These are phyloP conservation scores for Capsicum baccatum DNA, from an alignment of 257 asterid genomes.

Conservation along the genomic window DNA sequence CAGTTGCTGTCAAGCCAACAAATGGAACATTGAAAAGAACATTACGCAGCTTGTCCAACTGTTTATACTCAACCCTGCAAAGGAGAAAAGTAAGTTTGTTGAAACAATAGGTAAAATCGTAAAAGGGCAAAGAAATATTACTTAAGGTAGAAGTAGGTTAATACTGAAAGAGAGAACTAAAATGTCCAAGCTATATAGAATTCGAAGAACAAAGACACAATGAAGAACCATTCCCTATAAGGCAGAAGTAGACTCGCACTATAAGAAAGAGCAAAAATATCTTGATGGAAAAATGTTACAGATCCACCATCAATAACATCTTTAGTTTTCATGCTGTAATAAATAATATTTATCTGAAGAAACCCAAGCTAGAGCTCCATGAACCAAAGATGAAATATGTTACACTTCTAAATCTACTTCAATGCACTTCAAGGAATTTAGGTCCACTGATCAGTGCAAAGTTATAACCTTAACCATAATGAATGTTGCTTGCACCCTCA, in stretches of 20 bases:
- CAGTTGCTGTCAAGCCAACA: slow-evolving; percentile 94
- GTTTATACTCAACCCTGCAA: slow-evolving; percentile 86
- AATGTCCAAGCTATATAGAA: slow-evolving; percentile 19
- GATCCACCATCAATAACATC: slow-evolving; percentile 15
- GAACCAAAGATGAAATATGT: slow-evolving; percentile 9
- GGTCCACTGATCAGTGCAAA: slow-evolving; percentile 19
- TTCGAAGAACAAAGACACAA: background rate
- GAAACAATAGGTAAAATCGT: slow-evolving; percentile 19
- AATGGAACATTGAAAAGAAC: slow-evolving; percentile 73
- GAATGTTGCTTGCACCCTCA: background rate
- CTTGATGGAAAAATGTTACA: background rate
- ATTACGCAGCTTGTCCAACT: slow-evolving; percentile 74
- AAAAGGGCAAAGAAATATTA: slow-evolving; percentile 25
- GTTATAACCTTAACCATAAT: background rate
- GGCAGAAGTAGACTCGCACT: background rate
- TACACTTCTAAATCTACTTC: background rate
- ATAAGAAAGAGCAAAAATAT: slow-evolving; percentile 13
- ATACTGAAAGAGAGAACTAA: slow-evolving; percentile 9
- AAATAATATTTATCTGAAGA: background rate
- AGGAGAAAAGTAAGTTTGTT: slow-evolving; percentile 30
- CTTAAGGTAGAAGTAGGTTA: background rate
- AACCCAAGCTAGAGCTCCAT: slow-evolving; percentile 26
- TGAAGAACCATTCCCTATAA: background rate
- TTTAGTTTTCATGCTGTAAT: background rate
- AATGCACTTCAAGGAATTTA: slow-evolving; percentile 22